Base-by-base conservation (phyloP, 2,329 filamentous ascomycete genomes). In the Botrytis hyacinthi region DNA sequence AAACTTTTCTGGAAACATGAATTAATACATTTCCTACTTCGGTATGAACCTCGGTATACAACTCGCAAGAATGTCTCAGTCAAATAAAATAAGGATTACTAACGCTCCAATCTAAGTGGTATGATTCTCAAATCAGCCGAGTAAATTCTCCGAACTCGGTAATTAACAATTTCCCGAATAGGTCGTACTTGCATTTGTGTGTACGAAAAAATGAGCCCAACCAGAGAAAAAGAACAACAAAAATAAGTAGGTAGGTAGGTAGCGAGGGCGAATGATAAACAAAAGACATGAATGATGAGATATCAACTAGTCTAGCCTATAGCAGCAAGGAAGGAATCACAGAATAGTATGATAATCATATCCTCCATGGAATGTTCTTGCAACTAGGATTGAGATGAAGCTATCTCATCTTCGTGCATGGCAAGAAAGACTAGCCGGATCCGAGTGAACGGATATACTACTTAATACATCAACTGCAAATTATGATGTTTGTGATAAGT, bases 61-160 rank as follows among this genome's bases (percentile, higher is more conserved):
- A n/a, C 9, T 42, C 66, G 48, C 18, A 44, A 57, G 35, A 18
- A 68, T 57, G 20, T 57, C 48, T 37, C 35, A 37, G 54, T 22
- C 6, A 2, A 22, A n/a, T 29, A 32, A 42, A 57, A 29, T 4
- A 57, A 42, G 35, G 26, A 54, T 42, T 16, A 10, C n/a, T 4
- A 32, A 68, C 20, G 29, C 66, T 29, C 66, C 66, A 42, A 59
- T 69, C 44, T 57, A 59, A 32, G 51, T 69, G 48, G 51, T 29
- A n/a, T 32, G 48, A 44, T 69, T 22, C 2, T 37, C 37, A 6
- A 22, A 57, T 69, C 37, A 68, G 48, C 26, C 18, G 26, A 32
- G 35, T 22, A 40, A 67, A 29, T 29, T 37, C 32, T n/a, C 65
- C 26, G 32, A 29, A 12, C 26, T 3, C 29, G 37, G 37, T 37